A percentile compares a stretch with the other conserved stretches of the same genome.
Conservation (phyloP, 768 basidiomycete genomes). For the Hortiboletus flavorubellus region DNA sequence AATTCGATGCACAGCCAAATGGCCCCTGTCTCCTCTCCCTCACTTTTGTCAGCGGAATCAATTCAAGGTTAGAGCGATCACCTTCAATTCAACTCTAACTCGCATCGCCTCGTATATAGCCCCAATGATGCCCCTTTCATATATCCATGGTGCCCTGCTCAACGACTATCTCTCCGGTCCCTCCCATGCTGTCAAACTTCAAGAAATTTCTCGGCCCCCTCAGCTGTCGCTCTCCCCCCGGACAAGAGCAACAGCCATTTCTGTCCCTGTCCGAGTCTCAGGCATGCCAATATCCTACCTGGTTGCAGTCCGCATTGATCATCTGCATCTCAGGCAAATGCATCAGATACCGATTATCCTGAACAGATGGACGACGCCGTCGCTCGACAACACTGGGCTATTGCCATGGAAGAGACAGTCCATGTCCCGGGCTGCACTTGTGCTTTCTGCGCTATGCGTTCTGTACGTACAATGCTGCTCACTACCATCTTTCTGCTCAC, state of each 20-base stretch:
- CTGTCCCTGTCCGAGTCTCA: not conserved
- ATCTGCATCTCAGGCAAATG: not conserved
- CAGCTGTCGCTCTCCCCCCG: not conserved
- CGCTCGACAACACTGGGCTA: not conserved
- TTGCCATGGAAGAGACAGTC: not conserved
- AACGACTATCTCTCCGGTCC: not conserved
- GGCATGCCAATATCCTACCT: not conserved
- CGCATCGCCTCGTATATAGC: not conserved
- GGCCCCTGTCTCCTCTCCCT: not conserved
- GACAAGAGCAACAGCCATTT: not conserved
- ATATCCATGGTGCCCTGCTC: not conserved
- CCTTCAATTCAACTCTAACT: slow-evolving; percentile 1
- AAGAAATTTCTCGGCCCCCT: not conserved
- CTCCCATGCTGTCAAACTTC: slow-evolving; percentile 14
- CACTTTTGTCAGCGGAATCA: not conserved
- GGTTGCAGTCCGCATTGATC: not conserved
- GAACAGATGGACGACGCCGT: not conserved
- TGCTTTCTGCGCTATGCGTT: not conserved
- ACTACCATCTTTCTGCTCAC: slow-evolving; percentile 3
- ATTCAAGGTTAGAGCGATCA: slow-evolving; percentile 1
- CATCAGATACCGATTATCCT: not conserved
- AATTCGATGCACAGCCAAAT: not conserved
- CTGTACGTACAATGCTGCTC: slow-evolving; percentile 1
- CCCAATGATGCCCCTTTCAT: not conserved
- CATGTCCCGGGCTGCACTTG: not conserved